Evolutionary conservation across 1,139 yeast species (phyloP), one percentile per base, ranked within the genome.

Genomic region (Protomyces arabidopsidicola): DNA sequence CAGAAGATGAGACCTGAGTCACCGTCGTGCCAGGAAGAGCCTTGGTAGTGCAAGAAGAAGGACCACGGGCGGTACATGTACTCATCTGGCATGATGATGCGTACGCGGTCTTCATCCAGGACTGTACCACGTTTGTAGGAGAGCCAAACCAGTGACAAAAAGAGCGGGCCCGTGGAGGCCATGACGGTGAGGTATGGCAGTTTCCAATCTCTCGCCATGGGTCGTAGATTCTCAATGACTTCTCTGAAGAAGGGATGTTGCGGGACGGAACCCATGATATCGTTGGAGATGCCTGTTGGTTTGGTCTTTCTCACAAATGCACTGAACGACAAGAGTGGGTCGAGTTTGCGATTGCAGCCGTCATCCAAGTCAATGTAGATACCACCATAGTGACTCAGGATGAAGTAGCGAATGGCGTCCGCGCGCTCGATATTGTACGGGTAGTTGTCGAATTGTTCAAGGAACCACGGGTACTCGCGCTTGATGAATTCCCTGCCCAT

Each of bases 131-230:
- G 65, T 60, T 68, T 69, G 75, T 88, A 90, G 71, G 86, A 90
- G 74, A 88, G 87, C 93, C 96, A 88, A 69, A 90, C 81, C 54
- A 89, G 91, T 14, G 95, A 86, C 55, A 90, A 79, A 72, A 89
- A 90, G 66, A 90, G 77, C 0, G 98, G 97, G 3, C 98, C 98
- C 0, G 98, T 91, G 16, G 95, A 85, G 72, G 84, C 88, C 97
- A 90, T 90, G 74, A 90, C 90, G 48, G 97, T 90, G 67, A 90
- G 79, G 75, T 90, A 90, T 16, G 97, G 96, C 31, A 89, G 84
- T 54, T 85, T 75, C 89, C 93, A 88, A 73, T 87, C 86, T 48
- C 69, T 53, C 45, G 71, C 69, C 75, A 87, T 90, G 60, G 75
- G 79, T 68, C 84, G 75, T 67, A 90, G 79, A 63, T 81, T 82